A percentile compares a stretch with the other conserved stretches of the same genome.
Conservation (phyloP, 371 early-diverging fungal genomes). For the Mucor ambiguus region DNA sequence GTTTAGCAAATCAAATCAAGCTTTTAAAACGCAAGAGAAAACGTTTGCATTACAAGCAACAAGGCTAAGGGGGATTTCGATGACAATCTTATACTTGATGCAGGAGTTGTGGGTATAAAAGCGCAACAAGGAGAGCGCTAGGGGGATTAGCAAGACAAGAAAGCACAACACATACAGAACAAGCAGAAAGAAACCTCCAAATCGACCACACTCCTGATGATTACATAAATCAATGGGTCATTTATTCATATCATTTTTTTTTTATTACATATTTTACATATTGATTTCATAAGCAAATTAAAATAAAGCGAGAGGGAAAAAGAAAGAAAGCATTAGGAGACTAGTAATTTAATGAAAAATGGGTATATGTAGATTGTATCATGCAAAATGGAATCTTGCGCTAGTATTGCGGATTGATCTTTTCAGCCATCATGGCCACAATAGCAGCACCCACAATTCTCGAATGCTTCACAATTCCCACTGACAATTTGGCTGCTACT, state of each 20-base stretch:
- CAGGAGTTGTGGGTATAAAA: not conserved
- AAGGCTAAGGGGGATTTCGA: not conserved
- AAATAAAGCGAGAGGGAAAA: not conserved
- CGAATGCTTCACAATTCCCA: conserved; percentile 49
- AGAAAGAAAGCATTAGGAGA: not conserved
- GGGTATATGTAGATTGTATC: not conserved
- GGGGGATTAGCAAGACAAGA: not conserved
- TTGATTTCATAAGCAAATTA: not conserved
- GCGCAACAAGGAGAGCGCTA: not conserved
- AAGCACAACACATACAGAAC: not conserved
- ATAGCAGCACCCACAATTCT: conserved; percentile 56
- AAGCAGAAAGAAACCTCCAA: not conserved
- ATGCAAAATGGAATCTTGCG: not conserved
- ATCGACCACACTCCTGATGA: not conserved
- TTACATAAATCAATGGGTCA: not conserved
- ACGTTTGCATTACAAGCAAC: conserved; percentile 1
- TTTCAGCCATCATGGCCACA: conserved; percentile 58
- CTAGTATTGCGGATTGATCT: conserved; percentile 9
- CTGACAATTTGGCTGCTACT: conserved; percentile 41
- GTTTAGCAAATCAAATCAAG: not conserved
- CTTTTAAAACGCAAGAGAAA: conserved; percentile 1
- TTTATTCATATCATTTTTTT: not conserved
- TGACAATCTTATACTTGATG: not conserved
- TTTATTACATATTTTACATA: not conserved
- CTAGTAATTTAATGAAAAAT: not conserved